phyloP scores from a whole-genome alignment of 164 flowering plant genomes.

The Dillenia turbinata region DNA sequence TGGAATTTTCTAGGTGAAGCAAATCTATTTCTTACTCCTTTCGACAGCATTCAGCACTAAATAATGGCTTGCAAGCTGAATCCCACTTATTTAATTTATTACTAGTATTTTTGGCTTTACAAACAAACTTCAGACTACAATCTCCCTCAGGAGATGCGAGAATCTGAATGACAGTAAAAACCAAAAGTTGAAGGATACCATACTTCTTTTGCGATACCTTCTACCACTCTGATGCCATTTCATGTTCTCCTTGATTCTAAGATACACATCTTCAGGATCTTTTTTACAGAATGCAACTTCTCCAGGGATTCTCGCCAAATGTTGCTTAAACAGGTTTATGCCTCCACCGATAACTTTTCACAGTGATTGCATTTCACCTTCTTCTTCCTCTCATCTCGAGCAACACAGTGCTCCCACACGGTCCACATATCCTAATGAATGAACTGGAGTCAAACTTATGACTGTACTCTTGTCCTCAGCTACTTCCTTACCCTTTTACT shows the following conservation, averaged over 20 bases:
- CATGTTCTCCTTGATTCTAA: conserved; percentile 74
- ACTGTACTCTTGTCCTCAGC: conserved; percentile 36
- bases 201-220: conserved; percentile 44
- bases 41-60: neutral
- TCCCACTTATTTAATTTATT: no score
- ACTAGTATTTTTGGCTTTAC: no score
- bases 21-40: neutral
- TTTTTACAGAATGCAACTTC: conserved; percentile 69
- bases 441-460: conserved; percentile 49
- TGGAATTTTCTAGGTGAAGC: no score
- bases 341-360: conserved; percentile 69
- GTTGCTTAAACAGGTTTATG: conserved; percentile 77
- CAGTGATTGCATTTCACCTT: conserved; percentile 78
- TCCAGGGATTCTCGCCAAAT: conserved; percentile 75
- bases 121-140: no score
- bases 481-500: conserved; percentile 44
- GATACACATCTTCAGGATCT: conserved; percentile 67
- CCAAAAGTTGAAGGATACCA: no score
- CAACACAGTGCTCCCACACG: conserved; percentile 69
- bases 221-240: conserved; percentile 72
- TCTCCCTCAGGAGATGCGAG: no score
- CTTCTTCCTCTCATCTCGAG: conserved; percentile 66
- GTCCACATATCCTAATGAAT: conserved; percentile 67
- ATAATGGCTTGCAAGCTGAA: neutral
- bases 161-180: no score